Evolutionary conservation across 495 filamentous ascomycete species (phyloP), one percentile per base, ranked within the genome.

Genomic region (Cercophora newfieldiana): DNA sequence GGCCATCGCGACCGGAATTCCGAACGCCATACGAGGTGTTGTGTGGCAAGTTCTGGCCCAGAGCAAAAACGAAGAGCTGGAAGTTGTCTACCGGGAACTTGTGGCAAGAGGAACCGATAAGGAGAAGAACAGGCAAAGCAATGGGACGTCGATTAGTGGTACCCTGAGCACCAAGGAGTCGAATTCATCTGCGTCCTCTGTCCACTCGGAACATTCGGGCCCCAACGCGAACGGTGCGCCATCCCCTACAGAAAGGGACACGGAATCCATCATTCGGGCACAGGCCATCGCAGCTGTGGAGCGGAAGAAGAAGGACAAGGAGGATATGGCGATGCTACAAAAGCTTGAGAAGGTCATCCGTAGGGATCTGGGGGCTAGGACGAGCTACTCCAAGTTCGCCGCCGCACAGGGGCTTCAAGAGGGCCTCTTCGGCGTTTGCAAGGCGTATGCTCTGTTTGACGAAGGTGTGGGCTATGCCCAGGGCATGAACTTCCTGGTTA

Each of bases 1-100:
- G 63, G 93, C 95, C 10, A 97, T 98, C 64, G 91, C 95, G 44
- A 89, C 90, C 56, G 95, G 95, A 48, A 98, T 99, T 63, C 95
- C 95, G 2, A 92, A 89, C 69, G 95, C 93, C 19, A 96, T 99
- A 62, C 87, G 95, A 54, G 95, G 95, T 22, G 96, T 97, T 12
- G 92, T 99, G 26, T 99, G 95, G 95, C 95, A 99, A 77, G 93
- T 97, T 14, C 77, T 99, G 69, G 93, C 96, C 4, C 91, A 96
- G 72, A 97, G 93, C 77, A 94, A 94, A 74, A 94, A 90, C 68
- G 88, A 93, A 58, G 94, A 96, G 29, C 79, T 98, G 19, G 95
- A 98, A 75, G 83, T 82, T n/a, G 85, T 93, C 1, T 99, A 98
- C 73, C 85, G 84, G 49, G 94, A 97, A 54, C 81, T 99, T 5